phyloP scores from a whole-genome alignment of 2,329 filamentous ascomycete genomes.

The Aspergillus candidus region DNA sequence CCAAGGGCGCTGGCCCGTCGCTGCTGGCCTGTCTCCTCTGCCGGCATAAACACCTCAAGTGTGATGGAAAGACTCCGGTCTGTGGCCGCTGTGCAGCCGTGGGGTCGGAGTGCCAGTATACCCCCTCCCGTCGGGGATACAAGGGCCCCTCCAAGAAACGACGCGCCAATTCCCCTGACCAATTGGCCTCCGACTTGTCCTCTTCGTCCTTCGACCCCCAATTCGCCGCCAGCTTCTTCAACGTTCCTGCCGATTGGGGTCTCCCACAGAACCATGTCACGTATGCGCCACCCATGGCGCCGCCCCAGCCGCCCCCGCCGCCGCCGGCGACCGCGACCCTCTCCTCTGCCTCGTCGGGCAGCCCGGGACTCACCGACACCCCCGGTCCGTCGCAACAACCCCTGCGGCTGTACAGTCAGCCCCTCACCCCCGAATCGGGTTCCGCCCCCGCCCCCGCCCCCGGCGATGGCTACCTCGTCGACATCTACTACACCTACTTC shows the following conservation, averaged over 20 bases:
- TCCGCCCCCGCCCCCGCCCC: constrained; percentile 24
- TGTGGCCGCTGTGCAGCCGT: constrained; percentile 61
- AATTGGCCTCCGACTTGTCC: constrained; percentile 47
- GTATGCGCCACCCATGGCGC: constrained; percentile 19
- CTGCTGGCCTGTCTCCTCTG: constrained; percentile 45
- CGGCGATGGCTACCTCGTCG: constrained; percentile 40
- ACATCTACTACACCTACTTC: constrained; percentile 53
- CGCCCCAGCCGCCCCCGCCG: constrained; percentile 19
- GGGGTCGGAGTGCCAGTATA: constrained; percentile 61
- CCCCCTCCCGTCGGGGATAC: constrained; percentile 68
- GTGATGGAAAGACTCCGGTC: constrained; percentile 59
- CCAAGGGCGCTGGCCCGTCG: constrained; percentile 29
- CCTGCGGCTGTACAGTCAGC: constrained; percentile 17
- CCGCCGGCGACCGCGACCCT: constrained; percentile 20
- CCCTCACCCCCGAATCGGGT: constrained; percentile 32
- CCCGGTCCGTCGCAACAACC: constrained; percentile 11
- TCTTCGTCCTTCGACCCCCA: constrained; percentile 14
- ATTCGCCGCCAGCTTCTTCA: constrained; percentile 14
- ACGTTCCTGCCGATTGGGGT: constrained; percentile 38
- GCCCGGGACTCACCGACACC: constrained; percentile 19
- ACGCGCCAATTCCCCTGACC: constrained; percentile 33
- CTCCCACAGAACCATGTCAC: constrained; percentile 27
- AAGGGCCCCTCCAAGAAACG: constrained; percentile 58
- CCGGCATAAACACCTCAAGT: constrained; percentile 64
- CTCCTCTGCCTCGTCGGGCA: constrained; percentile 20